Percentiles rank a stretch among this genome's conserved stretches.
Evolutionary conservation across 108 stramenopile species (phyloP).

Genomic region (Bacterosira constricta): DNA sequence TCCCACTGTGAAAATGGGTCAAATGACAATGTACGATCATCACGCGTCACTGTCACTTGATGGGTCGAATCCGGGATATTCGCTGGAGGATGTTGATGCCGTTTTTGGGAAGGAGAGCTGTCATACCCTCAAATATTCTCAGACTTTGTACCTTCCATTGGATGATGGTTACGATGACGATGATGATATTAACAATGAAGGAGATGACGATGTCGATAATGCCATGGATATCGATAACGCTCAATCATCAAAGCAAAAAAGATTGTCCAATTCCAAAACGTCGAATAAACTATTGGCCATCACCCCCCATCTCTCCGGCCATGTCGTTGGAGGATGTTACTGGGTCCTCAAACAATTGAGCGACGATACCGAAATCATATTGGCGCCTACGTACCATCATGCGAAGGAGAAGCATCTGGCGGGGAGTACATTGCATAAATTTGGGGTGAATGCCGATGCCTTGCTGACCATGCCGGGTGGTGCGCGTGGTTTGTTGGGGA

Average conservation of each 20-base stretch:
- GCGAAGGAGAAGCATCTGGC: slow-evolving; percentile 86
- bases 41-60: slow-evolving; percentile 81
- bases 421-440: slow-evolving; percentile 70
- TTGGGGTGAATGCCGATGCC: slow-evolving; percentile 81
- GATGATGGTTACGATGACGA: slow-evolving; percentile 2
- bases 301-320: slow-evolving; percentile 87
- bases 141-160: slow-evolving; percentile 64
- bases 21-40: slow-evolving; percentile 95
- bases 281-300: slow-evolving; percentile 46
- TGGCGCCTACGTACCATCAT: slow-evolving; percentile 76
- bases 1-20: slow-evolving; percentile 96
- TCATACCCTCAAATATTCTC: slow-evolving; percentile 89
- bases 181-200: slow-evolving; percentile 3
- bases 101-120: slow-evolving; percentile 65
- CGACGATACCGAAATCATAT: slow-evolving; percentile 83
- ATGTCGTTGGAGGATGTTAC: slow-evolving; percentile 88
- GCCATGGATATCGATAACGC: background rate
- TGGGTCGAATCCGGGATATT: slow-evolving; percentile 70
- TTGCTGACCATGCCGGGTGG: slow-evolving; percentile 80
- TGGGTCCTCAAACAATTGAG: slow-evolving; percentile 64
- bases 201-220: background rate
- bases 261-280: slow-evolving; percentile 4
- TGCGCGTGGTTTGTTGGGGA: slow-evolving; percentile 58
- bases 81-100: slow-evolving; percentile 88
- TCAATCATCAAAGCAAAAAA: slow-evolving; percentile 4